Evolutionary conservation across 768 basidiomycete genomes (phyloP), one percentile per base, ranked within the genome.

Genomic region (Tylopilus vinaceipallidus): DNA sequence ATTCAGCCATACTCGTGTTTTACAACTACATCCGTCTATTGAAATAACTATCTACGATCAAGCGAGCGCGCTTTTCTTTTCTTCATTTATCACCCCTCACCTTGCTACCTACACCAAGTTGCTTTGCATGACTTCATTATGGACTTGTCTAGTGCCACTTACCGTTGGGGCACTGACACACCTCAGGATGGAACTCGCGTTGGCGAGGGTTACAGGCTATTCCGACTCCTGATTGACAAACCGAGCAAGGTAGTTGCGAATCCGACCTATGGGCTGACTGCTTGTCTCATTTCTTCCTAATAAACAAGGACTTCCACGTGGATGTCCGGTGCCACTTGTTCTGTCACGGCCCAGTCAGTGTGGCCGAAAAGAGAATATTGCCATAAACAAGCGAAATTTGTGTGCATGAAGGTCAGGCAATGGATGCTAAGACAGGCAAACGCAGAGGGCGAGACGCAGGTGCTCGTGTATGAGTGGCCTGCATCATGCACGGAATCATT

Each of bases 221-320:
- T 14, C 19, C 26, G 22, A 16, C 14, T 14, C 13, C 4, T 14
- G 6, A n/a, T n/a, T n/a, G 19, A 40, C 4, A 37, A 52, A 24
- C 32, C 32, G 8, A 20, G 9, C n/a, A 23, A 56, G 23, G 60
- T 54, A 37, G 17, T 20, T 45, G 22, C 38, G 1, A 9, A 26
- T 27, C 39, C 0, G 1, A 12, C 19, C 8, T 29, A 14, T n/a
- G 16, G 5, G 6, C 26, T 52, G 30, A 60, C 23, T 16, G 17
- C 6, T 17, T 37, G 30, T 27, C 11, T 3, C 17, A 4, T 12
- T 13, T 3, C 17, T 19, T 38, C 20, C 10, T 17, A 22, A 54
- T 32, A 3, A 26, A 17, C 14, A 45, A 22, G 23, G 67, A 85
- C 78, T 66, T 84, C 73, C 60, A 79, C 75, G 66, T 36, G 80